Evolutionary conservation across 441 rosid genomes (phyloP), one percentile per base, ranked within the genome.

Genomic region (Caryocar brasiliense): DNA sequence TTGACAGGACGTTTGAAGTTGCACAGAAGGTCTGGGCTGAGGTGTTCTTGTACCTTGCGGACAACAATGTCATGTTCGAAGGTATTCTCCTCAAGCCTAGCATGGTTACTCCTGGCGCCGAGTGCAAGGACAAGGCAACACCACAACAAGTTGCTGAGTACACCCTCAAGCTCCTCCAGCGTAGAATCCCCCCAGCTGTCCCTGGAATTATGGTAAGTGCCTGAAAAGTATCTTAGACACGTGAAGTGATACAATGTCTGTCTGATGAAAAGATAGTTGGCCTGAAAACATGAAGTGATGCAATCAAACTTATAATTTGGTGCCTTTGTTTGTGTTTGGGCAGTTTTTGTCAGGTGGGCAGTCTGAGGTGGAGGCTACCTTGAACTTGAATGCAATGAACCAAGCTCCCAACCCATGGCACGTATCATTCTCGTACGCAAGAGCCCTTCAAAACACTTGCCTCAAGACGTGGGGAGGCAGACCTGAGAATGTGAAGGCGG

Each of bases 21-120:
- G 95, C 96, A 5, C 67, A 49, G 72, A 71, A 81, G 65, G 98
- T 90, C 9, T 90, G 98, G 95, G 79, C 98, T 29, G 95, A 90
- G 62, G 95, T 90, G 49, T 86, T 86, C 87, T 90, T 64, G 76
- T 90, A 86, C 85, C 54, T 90, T 15, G 86, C 98, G 3, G 85
- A 86, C 73, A 86, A 84, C 82, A 82, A 84, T 59, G 94, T 80
- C 28, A 12, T 77, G 86, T 84, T 82, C 35, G 94, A 90, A 67
- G 95, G 95, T 44, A 87, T 87, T 66, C 98, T 86, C 49, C 67
- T 84, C 51, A 90, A 90, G 80, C 97, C 97, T 4, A 90, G 94
- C 76, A 90, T 90, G 97, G 95, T 90, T 30, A 90, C 95, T 27
- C 94, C 97, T 3, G 97, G 97, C 3, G 97, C 91, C 24, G 97